phyloP scores from a whole-genome alignment of 139 green algal genomes.

The Coelastrella sp. region DNA sequence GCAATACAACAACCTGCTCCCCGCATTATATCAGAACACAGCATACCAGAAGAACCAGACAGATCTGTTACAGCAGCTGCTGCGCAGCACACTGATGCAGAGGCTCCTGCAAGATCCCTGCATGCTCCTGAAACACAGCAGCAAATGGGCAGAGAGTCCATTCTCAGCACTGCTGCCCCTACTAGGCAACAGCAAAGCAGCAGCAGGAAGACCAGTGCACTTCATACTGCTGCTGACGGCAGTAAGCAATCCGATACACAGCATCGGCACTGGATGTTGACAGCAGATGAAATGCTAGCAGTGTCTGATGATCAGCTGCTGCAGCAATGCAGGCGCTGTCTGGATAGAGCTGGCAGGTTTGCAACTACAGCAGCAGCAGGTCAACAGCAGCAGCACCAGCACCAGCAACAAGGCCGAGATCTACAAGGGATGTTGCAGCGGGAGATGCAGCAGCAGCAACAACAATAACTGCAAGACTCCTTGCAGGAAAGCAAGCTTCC shows the following conservation, averaged over 20 bases:
- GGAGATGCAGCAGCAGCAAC: neutral
- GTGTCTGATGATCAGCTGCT: constrained; percentile 23
- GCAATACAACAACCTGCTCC: no score
- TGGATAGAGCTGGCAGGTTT: neutral
- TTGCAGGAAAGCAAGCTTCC: no score
- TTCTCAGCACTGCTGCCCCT: no score
- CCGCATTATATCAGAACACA: no score
- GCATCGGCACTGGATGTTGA: neutral
- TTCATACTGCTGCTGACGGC: neutral
- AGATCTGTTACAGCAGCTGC: no score
- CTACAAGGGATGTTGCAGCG: neutral
- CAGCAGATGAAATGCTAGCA: neutral
- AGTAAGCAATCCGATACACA: no score
- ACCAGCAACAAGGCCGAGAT: neutral
- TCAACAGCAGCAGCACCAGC: neutral
- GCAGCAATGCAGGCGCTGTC: neutral
- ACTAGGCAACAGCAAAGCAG: neutral
- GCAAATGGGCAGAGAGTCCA: no score
- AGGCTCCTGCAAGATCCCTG: no score
- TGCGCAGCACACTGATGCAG: no score
- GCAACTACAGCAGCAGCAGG: neutral
- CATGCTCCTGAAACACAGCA: no score
- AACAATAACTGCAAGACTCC: neutral
- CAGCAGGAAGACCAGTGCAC: neutral
- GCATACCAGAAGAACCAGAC: no score